These are phyloP conservation scores for Dactylellina leptospora DNA, from an alignment of 2,329 filamentous ascomycete genomes.

Conservation along the genomic window DNA sequence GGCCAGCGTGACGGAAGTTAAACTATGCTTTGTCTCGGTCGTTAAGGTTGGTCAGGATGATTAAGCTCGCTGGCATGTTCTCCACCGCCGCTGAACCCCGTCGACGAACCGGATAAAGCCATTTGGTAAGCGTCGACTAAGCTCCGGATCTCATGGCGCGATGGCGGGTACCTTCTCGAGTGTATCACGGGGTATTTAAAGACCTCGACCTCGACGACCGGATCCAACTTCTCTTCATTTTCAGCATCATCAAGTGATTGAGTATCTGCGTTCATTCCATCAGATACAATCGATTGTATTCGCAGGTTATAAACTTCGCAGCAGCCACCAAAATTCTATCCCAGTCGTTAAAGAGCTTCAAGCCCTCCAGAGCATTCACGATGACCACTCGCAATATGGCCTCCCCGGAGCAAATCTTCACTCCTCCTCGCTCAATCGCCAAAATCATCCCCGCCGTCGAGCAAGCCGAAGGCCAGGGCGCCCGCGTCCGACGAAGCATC, in stretches of 20 bases:
- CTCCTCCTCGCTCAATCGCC: slow-evolving; percentile 75
- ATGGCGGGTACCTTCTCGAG: slow-evolving; percentile 6
- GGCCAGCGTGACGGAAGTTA: neutral
- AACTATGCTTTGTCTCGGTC: neutral
- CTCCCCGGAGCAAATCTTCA: slow-evolving; percentile 44
- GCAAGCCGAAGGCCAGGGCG: slow-evolving; percentile 87
- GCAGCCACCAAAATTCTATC: slow-evolving; percentile 37
- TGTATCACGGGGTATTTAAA: slow-evolving; percentile 47
- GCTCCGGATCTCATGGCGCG: slow-evolving; percentile 16
- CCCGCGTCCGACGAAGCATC: slow-evolving; percentile 84
- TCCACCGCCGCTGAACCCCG: neutral
- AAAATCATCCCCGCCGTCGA: slow-evolving; percentile 85
- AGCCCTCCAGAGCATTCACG: slow-evolving; percentile 11
- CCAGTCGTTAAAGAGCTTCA: slow-evolving; percentile 19
- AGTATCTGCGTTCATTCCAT: neutral
- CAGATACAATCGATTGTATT: neutral
- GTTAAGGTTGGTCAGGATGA: slow-evolving; percentile 44
- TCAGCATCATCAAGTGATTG: slow-evolving; percentile 22
- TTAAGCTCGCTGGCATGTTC: slow-evolving; percentile 20
- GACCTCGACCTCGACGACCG: slow-evolving; percentile 3
- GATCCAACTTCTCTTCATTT: slow-evolving; percentile 25
- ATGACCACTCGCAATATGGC: slow-evolving; percentile 48
- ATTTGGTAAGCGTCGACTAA: slow-evolving; percentile 34
- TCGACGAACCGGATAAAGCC: slow-evolving; percentile 38
- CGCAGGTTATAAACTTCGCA: neutral